phyloP scores from a whole-genome alignment of 257 asterid genomes.

The Solanum dulcamara region DNA sequence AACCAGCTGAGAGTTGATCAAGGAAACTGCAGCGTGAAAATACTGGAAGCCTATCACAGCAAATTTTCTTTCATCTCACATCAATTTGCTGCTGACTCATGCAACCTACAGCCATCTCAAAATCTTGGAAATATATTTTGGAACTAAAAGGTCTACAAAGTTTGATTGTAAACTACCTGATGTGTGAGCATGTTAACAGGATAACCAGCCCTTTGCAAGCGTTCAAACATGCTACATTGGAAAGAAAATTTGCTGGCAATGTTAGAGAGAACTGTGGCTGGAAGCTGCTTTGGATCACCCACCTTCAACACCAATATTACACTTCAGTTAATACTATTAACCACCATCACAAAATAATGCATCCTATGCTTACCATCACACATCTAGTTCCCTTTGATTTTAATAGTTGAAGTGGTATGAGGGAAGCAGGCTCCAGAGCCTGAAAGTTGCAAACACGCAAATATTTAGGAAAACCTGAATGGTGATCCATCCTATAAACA shows the following conservation, averaged over 20 bases:
- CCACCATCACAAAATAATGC: constrained; percentile 2
- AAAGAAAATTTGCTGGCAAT: constrained; percentile 84
- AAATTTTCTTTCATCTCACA: background rate
- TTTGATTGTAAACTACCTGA: constrained; percentile 47
- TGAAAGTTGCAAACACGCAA: constrained; percentile 7
- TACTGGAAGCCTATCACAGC: background rate
- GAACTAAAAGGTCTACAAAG: background rate
- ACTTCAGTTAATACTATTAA: constrained; percentile 8
- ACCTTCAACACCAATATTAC: constrained; percentile 38
- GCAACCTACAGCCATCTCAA: background rate
- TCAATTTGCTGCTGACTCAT: background rate
- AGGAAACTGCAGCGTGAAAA: background rate
- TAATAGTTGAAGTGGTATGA: constrained; percentile 96
- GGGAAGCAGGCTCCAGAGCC: constrained; percentile 98
- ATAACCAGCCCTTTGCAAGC: constrained; percentile 95
- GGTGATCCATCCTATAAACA: background rate
- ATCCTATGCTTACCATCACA: constrained; percentile 62
- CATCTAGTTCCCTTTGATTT: constrained; percentile 86
- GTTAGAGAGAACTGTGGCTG: constrained; percentile 91
- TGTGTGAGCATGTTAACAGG: constrained; percentile 90
- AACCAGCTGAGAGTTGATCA: background rate
- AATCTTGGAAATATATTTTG: background rate
- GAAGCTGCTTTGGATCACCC: constrained; percentile 99
- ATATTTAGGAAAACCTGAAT: background rate
- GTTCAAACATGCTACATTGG: constrained; percentile 98